Percentiles rank a stretch among this genome's conserved stretches.
Conservation (phyloP, 2,329 filamentous ascomycete species). For the Colletotrichum euphorbiae region DNA sequence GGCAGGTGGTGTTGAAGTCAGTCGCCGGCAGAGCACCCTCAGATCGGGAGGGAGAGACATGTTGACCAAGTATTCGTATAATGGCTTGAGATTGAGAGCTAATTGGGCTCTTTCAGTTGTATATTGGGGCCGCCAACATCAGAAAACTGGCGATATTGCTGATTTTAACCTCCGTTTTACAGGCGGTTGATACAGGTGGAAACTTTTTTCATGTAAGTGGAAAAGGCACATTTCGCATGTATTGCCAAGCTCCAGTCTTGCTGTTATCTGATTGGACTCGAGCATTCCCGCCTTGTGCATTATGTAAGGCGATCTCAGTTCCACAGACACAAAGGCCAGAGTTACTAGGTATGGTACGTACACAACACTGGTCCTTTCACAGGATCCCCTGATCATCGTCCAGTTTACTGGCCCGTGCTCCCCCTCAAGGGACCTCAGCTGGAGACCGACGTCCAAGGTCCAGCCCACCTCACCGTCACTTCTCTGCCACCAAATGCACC, state of each 20-base stretch:
- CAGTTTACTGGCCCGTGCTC: constrained; percentile 23
- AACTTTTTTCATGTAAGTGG: constrained; percentile 41
- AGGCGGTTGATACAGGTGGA: constrained; percentile 33
- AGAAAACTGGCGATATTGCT: constrained; percentile 10
- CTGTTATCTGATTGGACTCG: constrained; percentile 12
- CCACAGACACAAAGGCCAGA: not conserved
- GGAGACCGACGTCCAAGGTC: not conserved
- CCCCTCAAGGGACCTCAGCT: constrained; percentile 14
- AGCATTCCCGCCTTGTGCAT: not conserved
- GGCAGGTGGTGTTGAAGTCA: constrained; percentile 77
- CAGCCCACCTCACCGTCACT: constrained; percentile 7
- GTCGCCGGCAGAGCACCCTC: constrained; percentile 73
- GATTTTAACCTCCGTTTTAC: constrained; percentile 17
- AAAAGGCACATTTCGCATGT: constrained; percentile 33
- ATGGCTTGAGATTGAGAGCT: not conserved
- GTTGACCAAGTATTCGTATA: not conserved
- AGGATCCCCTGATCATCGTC: constrained; percentile 8
- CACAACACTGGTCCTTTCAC: not conserved
- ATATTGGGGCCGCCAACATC: not conserved
- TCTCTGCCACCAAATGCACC: constrained; percentile 13
- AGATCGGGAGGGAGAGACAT: constrained; percentile 67
- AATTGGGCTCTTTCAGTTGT: not conserved
- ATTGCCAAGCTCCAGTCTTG: not conserved
- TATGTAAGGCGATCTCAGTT: constrained; percentile 16
- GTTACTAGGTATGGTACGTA: not conserved